Percentiles rank a stretch among this genome's conserved stretches.
phyloP scores from a whole-genome alignment of 1,284 basidiomycete species.

The Ustilago cynodontis region DNA sequence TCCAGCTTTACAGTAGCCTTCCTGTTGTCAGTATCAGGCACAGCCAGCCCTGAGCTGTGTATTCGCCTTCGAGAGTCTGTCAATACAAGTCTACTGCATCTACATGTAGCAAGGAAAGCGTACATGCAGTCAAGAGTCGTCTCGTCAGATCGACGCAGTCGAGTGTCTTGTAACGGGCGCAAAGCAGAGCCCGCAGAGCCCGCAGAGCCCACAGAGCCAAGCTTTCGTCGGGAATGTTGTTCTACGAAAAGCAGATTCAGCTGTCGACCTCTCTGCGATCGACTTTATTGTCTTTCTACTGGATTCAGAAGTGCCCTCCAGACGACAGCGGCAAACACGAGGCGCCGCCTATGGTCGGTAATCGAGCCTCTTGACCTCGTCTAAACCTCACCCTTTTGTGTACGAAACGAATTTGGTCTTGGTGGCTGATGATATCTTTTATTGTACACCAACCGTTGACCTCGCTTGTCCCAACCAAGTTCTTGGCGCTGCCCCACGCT shows the following conservation, averaged over 20 bases:
- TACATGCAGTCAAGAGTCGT: not conserved
- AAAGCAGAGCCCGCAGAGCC: no score
- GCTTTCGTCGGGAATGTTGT: not conserved
- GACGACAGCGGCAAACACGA: conserved; percentile 1
- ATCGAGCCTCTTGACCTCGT: conserved; percentile 1
- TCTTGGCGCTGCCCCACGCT: conserved; percentile 25
- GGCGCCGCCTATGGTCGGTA: conserved; percentile 1
- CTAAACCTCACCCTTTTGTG: not conserved
- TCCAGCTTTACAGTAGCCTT: not conserved
- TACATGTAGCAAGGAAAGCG: not conserved
- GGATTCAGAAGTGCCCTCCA: not conserved
- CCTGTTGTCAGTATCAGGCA: not conserved
- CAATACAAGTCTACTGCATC: not conserved
- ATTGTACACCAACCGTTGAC: conserved; percentile 21
- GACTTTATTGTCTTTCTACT: no score
- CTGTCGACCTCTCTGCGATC: no score
- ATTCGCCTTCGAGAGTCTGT: not conserved
- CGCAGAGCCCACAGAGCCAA: not conserved
- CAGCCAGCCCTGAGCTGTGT: not conserved
- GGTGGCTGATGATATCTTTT: not conserved
- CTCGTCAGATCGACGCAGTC: not conserved
- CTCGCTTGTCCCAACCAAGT: conserved; percentile 33
- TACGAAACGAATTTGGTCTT: not conserved
- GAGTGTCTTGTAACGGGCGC: not conserved
- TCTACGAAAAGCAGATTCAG: not conserved